Conservation (phyloP, 2,329 filamentous ascomycete genomes). For the Thelonectria olida region DNA sequence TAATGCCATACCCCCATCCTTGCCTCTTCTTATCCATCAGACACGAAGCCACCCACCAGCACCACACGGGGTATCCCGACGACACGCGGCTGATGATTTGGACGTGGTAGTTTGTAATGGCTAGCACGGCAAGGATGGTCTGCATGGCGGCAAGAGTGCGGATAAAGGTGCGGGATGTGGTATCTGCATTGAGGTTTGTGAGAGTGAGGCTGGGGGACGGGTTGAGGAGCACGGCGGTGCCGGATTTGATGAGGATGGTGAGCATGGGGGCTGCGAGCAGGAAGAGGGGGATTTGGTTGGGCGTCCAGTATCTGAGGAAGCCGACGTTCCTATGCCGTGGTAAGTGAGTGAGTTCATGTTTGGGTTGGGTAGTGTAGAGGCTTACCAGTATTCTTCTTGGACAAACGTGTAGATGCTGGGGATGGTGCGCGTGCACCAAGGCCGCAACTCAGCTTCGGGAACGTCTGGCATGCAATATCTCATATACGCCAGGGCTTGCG, state of each 20-base stretch:
- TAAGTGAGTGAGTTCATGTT: slow-evolving; percentile 22
- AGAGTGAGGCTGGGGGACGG: slow-evolving; percentile 25
- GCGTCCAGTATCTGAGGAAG: slow-evolving; percentile 89
- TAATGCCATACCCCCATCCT: slow-evolving; percentile 50
- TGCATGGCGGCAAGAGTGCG: slow-evolving; percentile 76
- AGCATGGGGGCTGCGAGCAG: slow-evolving; percentile 83
- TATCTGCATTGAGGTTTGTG: slow-evolving; percentile 8
- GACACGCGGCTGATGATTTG: slow-evolving; percentile 92
- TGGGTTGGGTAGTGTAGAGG: background rate
- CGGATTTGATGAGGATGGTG: slow-evolving; percentile 68
- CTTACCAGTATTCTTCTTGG: slow-evolving; percentile 89
- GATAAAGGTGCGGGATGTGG: slow-evolving; percentile 46
- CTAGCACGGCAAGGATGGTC: slow-evolving; percentile 73
- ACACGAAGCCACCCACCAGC: slow-evolving; percentile 76
- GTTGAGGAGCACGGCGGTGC: slow-evolving; percentile 49
- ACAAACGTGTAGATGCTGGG: slow-evolving; percentile 95
- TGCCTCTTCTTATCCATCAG: slow-evolving; percentile 47
- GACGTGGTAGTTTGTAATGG: slow-evolving; percentile 85
- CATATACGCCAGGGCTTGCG: slow-evolving; percentile 79
- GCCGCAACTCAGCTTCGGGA: slow-evolving; percentile 53
- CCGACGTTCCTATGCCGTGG: slow-evolving; percentile 76
- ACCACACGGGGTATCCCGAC: slow-evolving; percentile 90
- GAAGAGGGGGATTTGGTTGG: slow-evolving; percentile 88
- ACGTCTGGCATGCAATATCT: slow-evolving; percentile 67
- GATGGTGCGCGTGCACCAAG: slow-evolving; percentile 78